Conservation (phyloP, 2,329 filamentous ascomycete species). For the Lecanicillium sp. region DNA sequence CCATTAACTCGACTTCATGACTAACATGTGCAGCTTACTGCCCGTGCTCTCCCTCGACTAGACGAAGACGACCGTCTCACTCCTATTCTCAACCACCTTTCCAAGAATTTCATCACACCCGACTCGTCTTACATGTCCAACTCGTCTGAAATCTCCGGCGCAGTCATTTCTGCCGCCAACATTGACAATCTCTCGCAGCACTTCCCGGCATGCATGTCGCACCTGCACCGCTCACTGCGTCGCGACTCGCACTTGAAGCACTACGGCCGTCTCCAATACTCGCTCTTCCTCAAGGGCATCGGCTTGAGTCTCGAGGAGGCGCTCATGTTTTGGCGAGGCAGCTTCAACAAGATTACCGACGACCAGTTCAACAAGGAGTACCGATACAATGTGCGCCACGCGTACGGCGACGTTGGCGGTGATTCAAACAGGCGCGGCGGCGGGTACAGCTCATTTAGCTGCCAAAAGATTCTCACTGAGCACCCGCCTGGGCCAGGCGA, state of each 20-base stretch:
- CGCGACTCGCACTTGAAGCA: conserved; percentile 90
- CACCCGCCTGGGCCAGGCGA: conserved; percentile 80
- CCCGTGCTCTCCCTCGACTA: conserved; percentile 81
- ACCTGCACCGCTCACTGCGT: conserved; percentile 76
- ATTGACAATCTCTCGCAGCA: conserved; percentile 73
- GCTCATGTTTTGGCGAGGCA: conserved; percentile 81
- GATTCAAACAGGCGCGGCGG: conserved; percentile 79
- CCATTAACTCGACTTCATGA: background rate
- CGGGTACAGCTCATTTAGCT: conserved; percentile 86
- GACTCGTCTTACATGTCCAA: conserved; percentile 68
- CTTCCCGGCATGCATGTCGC: conserved; percentile 91
- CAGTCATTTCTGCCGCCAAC: conserved; percentile 67
- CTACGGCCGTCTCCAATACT: conserved; percentile 87
- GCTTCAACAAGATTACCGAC: conserved; percentile 81
- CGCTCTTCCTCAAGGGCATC: conserved; percentile 92
- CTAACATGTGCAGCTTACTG: conserved; percentile 54
- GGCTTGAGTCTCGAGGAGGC: conserved; percentile 88
- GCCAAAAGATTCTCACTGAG: conserved; percentile 90
- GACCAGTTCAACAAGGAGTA: conserved; percentile 98
- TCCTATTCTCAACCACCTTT: conserved; percentile 65
- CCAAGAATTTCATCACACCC: conserved; percentile 89
- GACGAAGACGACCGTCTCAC: conserved; percentile 91
- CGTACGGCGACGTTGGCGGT: conserved; percentile 90
- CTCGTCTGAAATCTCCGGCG: conserved; percentile 56
- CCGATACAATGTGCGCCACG: conserved; percentile 91